A percentile compares a stretch with the other conserved stretches of the same genome.
Conservation (phyloP, 148 eudicot genomes). For the Rhododendron kiyosumense region DNA sequence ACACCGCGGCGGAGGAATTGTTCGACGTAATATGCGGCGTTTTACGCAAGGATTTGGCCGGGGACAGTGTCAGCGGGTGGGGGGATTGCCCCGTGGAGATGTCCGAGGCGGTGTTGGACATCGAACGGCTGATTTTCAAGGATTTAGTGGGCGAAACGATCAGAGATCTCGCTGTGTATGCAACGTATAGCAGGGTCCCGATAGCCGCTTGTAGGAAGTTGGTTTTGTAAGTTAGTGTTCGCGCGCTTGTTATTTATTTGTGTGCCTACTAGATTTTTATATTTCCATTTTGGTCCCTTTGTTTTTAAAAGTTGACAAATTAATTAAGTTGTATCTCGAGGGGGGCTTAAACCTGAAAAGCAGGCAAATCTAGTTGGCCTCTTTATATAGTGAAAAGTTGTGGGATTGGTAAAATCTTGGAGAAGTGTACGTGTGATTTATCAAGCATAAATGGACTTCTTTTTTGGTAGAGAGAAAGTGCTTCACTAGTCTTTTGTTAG, state of each 20-base stretch:
- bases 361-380: conserved; percentile 35
- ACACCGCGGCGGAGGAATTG: conserved; percentile 38
- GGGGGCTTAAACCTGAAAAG: conserved; percentile 14
- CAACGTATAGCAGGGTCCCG: conserved; percentile 25
- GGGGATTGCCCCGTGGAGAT: conserved; percentile 57
- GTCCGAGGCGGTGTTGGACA: conserved; percentile 70
- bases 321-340: neutral
- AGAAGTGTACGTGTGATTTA: conserved; percentile 8
- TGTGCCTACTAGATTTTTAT: neutral
- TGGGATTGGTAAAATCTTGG: neutral
- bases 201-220: conserved; percentile 60
- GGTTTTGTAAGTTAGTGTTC: conserved; percentile 49
- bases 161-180: conserved; percentile 44
- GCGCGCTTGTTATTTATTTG: conserved; percentile 19
- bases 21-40: conserved; percentile 64
- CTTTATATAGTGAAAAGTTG: neutral
- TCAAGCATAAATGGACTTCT: conserved; percentile 3
- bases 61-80: conserved; percentile 56
- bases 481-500: neutral
- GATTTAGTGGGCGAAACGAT: conserved; percentile 74
- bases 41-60: conserved; percentile 66
- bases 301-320: neutral
- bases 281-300: neutral
- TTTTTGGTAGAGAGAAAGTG: neutral
- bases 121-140: conserved; percentile 81